phyloP scores from a whole-genome alignment of 2,329 filamentous ascomycete species.

The Daldinia eschscholtzii region DNA sequence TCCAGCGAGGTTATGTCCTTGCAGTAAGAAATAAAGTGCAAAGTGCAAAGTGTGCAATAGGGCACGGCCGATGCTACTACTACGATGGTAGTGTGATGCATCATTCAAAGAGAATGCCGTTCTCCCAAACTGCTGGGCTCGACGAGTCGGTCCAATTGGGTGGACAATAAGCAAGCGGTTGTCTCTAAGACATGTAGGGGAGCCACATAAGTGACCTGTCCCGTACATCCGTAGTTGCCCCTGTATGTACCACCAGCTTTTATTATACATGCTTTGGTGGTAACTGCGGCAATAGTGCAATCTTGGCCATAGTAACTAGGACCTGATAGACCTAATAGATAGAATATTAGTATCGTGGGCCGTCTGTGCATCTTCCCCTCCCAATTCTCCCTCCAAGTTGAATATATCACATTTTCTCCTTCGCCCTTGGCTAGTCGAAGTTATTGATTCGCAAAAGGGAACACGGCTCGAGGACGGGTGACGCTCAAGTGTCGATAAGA shows the following conservation, averaged over 20 bases:
- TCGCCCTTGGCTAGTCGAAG: slow-evolving; percentile 34
- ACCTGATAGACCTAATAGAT: slow-evolving; percentile 30
- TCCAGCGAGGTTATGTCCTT: slow-evolving; percentile 11
- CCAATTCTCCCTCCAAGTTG: slow-evolving; percentile 42
- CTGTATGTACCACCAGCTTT: slow-evolving; percentile 51
- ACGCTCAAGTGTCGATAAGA: slow-evolving; percentile 39
- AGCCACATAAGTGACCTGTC: slow-evolving; percentile 52
- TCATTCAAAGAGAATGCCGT: slow-evolving; percentile 26
- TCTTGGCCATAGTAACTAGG: slow-evolving; percentile 43
- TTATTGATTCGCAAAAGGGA: slow-evolving; percentile 43
- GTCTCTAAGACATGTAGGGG: slow-evolving; percentile 48
- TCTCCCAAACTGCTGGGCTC: slow-evolving; percentile 41
- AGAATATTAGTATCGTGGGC: slow-evolving; percentile 42
- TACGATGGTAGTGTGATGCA: slow-evolving; percentile 4
- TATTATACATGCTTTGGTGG: slow-evolving; percentile 46
- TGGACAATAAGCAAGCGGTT: slow-evolving; percentile 35
- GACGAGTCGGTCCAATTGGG: slow-evolving; percentile 39
- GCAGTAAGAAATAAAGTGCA: not conserved
- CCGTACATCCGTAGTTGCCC: slow-evolving; percentile 47
- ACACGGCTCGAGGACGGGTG: slow-evolving; percentile 39
- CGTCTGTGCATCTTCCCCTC: slow-evolving; percentile 33
- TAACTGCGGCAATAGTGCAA: slow-evolving; percentile 44
- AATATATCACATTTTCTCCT: slow-evolving; percentile 38
- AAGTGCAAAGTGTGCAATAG: slow-evolving; percentile 1
- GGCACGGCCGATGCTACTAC: slow-evolving; percentile 17